Evolutionary conservation across 352 stramenopile genomes (phyloP), one percentile per base, ranked within the genome.

Genomic region (Thalassiosira allenii): DNA sequence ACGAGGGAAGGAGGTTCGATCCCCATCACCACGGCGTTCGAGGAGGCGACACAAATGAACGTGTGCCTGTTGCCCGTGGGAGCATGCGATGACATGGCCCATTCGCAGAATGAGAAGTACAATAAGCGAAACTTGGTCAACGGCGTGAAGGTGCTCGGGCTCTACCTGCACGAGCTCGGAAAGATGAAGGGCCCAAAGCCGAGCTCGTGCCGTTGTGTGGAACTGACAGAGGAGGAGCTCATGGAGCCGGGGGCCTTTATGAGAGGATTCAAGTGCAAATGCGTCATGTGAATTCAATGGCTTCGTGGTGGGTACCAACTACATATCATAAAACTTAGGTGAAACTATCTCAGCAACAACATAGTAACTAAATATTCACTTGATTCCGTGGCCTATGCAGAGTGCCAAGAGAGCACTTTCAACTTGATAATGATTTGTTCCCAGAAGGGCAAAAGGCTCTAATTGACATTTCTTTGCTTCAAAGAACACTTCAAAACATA

Each of bases 41-140:
- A 91, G 54, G 83, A 93, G 53, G 80, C 85, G n/a, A 94, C 87
- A 14, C 74, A 90, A 20, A 92, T 93, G 80, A 93, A 93, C 73
- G 90, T 93, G 17, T 83, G 92, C 29, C 74, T 94, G 33, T 75
- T 94, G 41, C 88, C 90, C 1, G 90, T 92, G 49, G 82, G 84
- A 37, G 90, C 90, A 23, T 93, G 86, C 66, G 88, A 94, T 66
- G 90, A 94, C 59, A 91, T 91, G 81, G 88, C 88, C 9, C 90
- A 94, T 83, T 88, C 81, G 20, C 90, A 94, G 73, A 94, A 94
- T 79, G 90, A 94, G 81, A 94, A 94, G 61, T 67, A 83, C 89
- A 61, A 93, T 89, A 64, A 89, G 76, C 37, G 87, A 64, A 79
- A 82, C 67, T 74, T 79, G 65, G 43, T 76, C 29, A 81, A 84